A percentile compares a stretch with the other conserved stretches of the same genome.
phyloP scores from a whole-genome alignment of 192 early-diverging fungal genomes.

The Backusella morwellensis region DNA sequence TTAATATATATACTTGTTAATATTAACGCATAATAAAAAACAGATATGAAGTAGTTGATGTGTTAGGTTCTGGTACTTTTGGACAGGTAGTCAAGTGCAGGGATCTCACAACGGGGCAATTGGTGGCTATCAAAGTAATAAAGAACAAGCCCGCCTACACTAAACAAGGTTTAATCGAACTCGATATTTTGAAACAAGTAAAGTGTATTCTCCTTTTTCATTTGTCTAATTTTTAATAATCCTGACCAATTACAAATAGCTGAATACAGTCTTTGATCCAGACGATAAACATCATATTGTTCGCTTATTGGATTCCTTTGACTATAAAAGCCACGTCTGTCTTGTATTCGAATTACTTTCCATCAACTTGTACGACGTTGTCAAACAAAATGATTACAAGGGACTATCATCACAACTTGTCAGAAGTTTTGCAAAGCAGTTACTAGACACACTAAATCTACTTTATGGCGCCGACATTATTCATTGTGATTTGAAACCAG shows the following conservation, averaged over 20 bases:
- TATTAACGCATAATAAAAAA: not conserved
- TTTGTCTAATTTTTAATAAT: not conserved
- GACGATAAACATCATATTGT: slow-evolving; percentile 85
- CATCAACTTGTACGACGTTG: slow-evolving; percentile 94
- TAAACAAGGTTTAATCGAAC: slow-evolving; percentile 94
- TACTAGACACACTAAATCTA: slow-evolving; percentile 85
- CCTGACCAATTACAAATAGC: slow-evolving; percentile 36
- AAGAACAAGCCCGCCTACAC: slow-evolving; percentile 97
- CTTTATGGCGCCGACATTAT: slow-evolving; percentile 85
- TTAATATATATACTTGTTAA: no score
- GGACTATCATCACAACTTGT: slow-evolving; percentile 92
- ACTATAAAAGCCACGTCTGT: slow-evolving; percentile 90
- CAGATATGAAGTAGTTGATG: slow-evolving; percentile 86
- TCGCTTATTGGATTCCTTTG: slow-evolving; percentile 85
- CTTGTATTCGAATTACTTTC: slow-evolving; percentile 95
- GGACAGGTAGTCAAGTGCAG: slow-evolving; percentile 97
- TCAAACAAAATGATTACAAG: slow-evolving; percentile 94
- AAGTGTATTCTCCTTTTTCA: not conserved
- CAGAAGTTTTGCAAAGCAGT: slow-evolving; percentile 88
- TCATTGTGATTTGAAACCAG: slow-evolving; percentile 98
- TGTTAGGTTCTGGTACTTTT: slow-evolving; percentile 94
- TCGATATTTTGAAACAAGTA: slow-evolving; percentile 85
- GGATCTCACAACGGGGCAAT: slow-evolving; percentile 84
- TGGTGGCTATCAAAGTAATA: slow-evolving; percentile 94
- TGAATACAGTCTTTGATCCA: slow-evolving; percentile 82